These are phyloP conservation scores for Curvularia eragrostidis DNA, from an alignment of 2,329 filamentous ascomycete genomes.

Conservation along the genomic window DNA sequence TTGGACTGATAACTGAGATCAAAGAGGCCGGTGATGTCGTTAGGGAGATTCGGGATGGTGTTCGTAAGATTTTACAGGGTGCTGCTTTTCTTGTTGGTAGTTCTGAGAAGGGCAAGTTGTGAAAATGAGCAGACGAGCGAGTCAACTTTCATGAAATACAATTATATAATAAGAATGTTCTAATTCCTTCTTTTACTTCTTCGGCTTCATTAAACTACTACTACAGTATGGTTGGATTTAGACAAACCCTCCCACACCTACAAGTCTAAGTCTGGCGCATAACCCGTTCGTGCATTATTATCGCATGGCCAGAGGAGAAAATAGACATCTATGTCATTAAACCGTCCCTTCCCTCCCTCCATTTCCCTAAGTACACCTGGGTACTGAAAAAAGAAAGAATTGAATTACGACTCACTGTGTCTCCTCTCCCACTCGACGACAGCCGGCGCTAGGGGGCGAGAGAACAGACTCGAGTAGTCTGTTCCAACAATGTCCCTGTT, in stretches of 20 bases:
- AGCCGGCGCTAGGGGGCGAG: constrained; percentile 53
- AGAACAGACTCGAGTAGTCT: constrained; percentile 65
- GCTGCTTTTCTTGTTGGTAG: not conserved
- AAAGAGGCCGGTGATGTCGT: not conserved
- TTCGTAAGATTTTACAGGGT: not conserved
- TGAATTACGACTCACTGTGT: constrained; percentile 42
- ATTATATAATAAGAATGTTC: not conserved
- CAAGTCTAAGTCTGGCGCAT: constrained; percentile 1
- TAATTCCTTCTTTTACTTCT: not conserved
- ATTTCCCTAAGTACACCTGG: not conserved
- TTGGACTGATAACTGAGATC: not conserved
- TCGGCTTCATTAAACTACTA: not conserved
- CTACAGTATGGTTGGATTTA: not conserved
- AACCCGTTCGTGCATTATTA: not conserved
- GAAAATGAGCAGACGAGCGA: not conserved
- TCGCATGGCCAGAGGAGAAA: not conserved
- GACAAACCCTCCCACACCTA: not conserved
- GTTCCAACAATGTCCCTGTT: constrained; percentile 71
- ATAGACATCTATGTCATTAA: constrained; percentile 25
- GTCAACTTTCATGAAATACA: not conserved
- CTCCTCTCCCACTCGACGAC: constrained; percentile 78
- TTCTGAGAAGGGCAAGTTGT: not conserved
- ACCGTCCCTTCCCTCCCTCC: not conserved
- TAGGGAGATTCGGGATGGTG: not conserved
- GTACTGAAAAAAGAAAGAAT: not conserved